These are phyloP conservation scores for Sclerotinia trifoliorum DNA, from an alignment of 2,329 filamentous ascomycete genomes.

Conservation along the genomic window DNA sequence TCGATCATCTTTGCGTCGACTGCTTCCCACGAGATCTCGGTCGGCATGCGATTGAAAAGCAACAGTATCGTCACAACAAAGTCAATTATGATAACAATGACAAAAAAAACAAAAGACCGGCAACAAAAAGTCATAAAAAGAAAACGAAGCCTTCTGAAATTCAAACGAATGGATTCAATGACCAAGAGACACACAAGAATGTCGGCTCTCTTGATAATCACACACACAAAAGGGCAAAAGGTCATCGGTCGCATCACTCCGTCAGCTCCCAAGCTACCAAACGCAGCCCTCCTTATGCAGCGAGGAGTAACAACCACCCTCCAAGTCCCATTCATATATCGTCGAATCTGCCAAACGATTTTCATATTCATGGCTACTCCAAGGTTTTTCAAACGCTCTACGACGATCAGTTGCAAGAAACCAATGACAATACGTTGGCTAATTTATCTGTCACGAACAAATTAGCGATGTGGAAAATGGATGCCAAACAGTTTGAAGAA, in stretches of 20 bases:
- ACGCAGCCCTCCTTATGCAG: constrained; percentile 62
- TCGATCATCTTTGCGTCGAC: constrained; percentile 83
- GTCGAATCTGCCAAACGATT: constrained; percentile 61
- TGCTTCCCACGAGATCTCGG: constrained; percentile 74
- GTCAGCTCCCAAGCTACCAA: constrained; percentile 63
- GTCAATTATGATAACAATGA: constrained; percentile 52
- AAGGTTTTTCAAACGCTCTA: constrained; percentile 73
- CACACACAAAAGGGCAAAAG: constrained; percentile 79
- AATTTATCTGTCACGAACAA: constrained; percentile 72
- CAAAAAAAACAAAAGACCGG: constrained; percentile 71
- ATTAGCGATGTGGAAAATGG: constrained; percentile 75
- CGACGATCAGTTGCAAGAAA: constrained; percentile 57
- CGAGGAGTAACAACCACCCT: constrained; percentile 57
- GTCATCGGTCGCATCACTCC: constrained; percentile 76
- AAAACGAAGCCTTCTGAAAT: constrained; percentile 71
- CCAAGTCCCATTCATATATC: constrained; percentile 77
- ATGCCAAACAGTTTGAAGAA: constrained; percentile 64
- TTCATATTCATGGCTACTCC: constrained; percentile 68
- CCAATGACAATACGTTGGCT: constrained; percentile 74
- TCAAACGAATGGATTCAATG: constrained; percentile 65
- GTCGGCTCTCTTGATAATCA: constrained; percentile 47
- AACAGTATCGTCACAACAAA: constrained; percentile 59
- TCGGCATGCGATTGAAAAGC: constrained; percentile 71
- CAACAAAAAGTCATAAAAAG: constrained; percentile 84
- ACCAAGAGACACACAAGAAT: constrained; percentile 51